Evolutionary conservation across 139 green algal species (phyloP), one percentile per base, ranked within the genome.

Genomic region (Desmodesmus armatus): DNA sequence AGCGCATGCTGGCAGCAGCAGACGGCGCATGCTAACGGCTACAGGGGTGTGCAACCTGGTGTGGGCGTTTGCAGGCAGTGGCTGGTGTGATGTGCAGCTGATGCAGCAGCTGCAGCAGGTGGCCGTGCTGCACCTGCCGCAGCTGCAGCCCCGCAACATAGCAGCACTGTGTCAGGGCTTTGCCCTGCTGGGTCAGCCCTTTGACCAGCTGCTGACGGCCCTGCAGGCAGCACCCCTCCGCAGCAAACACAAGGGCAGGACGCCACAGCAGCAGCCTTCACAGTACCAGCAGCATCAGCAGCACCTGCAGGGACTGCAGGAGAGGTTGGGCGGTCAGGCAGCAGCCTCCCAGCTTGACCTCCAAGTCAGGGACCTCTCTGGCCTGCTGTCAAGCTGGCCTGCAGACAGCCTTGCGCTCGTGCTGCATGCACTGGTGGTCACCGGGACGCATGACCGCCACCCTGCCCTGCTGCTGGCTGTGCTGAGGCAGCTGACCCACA

Each of bases 21-120:
- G 27, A 43, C 76, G 58, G 37, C 40, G 58, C 37, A 53, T 72
- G 76, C 76, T 82, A 3, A 82, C 76, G 13, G 11, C 76, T 6
- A 62, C 66, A 37, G 78, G 78, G 1, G 62, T 84, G 27, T 84
- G 78, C 49, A 84, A 84, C 78, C 63, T 84, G 15, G 62, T 84
- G 31, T 76, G 47, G 62, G 78, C 78, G 21, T 84, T 75, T 47
- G 39, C 62, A 53, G 78, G 62, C 23, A 21, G 76, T 40, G 78
- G 78, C 41, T 84, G 62, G 62, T 43, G 77, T 47, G 41, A 62
- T 6, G 62, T 63, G 23, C 3, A 47, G 40, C 78, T 77, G 31
- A 25, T 77, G 43, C 78, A 76, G 60, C 78, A 76, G 67, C 62
- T 77, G 62, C 60, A 75, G 78, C 78, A 77, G 78, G 13, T 77